phyloP scores from a whole-genome alignment of 129 eudicot species.

The Flaveria trinervia region DNA sequence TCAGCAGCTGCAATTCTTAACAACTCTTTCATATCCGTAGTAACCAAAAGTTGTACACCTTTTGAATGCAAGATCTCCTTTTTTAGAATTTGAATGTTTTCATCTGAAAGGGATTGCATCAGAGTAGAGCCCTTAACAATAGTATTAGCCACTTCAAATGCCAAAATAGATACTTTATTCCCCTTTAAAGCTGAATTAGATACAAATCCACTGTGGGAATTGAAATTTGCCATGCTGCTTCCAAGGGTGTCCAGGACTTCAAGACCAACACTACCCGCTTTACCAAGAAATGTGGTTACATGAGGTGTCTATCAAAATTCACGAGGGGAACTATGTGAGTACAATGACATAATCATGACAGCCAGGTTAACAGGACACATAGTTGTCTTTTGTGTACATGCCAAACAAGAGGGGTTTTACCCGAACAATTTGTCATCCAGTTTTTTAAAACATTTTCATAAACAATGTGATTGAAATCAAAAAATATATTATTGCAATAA shows the following conservation, averaged over 20 bases:
- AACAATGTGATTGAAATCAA: background rate
- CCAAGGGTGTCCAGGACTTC: constrained; percentile 84
- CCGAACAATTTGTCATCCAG: too few relatives aligned
- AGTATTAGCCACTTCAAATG: constrained; percentile 97
- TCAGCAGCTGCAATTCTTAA: constrained; percentile 84
- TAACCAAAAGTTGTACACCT: constrained; percentile 82
- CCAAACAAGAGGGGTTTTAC: background rate
- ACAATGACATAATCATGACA: background rate
- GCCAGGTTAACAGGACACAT: background rate
- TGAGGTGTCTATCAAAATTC: constrained; percentile 60
- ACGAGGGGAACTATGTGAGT: constrained; percentile 7
- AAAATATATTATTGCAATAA: background rate
- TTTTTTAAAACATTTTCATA: background rate
- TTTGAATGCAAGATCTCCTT: constrained; percentile 73
- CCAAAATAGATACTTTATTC: constrained; percentile 65
- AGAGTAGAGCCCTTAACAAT: constrained; percentile 80
- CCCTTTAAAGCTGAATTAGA: constrained; percentile 69
- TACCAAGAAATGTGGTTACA: constrained; percentile 77
- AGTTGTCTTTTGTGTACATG: background rate
- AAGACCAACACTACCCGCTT: constrained; percentile 74
- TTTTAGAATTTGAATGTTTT: constrained; percentile 58
- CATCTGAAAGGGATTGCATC: constrained; percentile 82
- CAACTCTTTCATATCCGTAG: constrained; percentile 83
- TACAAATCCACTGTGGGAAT: constrained; percentile 64
- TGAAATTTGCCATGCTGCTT: constrained; percentile 85